Percentiles rank a stretch among this genome's conserved stretches.
phyloP scores from a whole-genome alignment of 1,284 basidiomycete genomes.

The Malassezia restricta region DNA sequence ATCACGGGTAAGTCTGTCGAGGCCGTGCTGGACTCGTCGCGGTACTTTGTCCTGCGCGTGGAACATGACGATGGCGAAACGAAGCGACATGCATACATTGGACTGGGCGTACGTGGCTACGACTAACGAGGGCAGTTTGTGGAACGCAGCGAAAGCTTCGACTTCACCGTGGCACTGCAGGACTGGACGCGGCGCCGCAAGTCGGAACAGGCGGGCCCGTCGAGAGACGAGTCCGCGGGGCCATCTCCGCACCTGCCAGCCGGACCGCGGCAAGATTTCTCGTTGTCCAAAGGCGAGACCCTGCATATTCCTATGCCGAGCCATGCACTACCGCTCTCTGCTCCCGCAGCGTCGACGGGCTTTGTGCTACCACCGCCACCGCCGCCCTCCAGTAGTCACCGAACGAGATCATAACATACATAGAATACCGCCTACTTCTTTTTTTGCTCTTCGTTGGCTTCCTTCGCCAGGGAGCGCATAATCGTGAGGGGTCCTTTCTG shows the following conservation, averaged over 20 bases:
- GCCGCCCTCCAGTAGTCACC: neutral
- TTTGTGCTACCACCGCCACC: conserved; percentile 15
- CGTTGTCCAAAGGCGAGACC: conserved; percentile 88
- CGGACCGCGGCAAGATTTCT: conserved; percentile 77
- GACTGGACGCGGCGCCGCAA: conserved; percentile 67
- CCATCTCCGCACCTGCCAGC: conserved; percentile 49
- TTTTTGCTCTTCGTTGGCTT: neutral
- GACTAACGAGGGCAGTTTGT: conserved; percentile 23
- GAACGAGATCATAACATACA: neutral
- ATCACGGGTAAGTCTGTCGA: conserved; percentile 69
- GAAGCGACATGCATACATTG: conserved; percentile 37
- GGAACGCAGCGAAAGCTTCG: conserved; percentile 38
- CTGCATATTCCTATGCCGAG: conserved; percentile 52
- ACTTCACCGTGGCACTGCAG: conserved; percentile 59
- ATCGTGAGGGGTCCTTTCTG: conserved; percentile 13
- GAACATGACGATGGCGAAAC: conserved; percentile 47
- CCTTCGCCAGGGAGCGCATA: conserved; percentile 13
- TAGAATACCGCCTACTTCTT: neutral
- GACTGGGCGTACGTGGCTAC: conserved; percentile 34
- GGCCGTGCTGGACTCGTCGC: conserved; percentile 84
- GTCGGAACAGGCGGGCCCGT: conserved; percentile 17
- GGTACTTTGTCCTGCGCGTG: conserved; percentile 86
- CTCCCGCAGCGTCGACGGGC: neutral
- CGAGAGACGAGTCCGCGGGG: conserved; percentile 3
- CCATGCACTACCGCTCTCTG: neutral